Conservation (phyloP, 352 stramenopile species). For the Phytopythium cucurbitacearum region DNA sequence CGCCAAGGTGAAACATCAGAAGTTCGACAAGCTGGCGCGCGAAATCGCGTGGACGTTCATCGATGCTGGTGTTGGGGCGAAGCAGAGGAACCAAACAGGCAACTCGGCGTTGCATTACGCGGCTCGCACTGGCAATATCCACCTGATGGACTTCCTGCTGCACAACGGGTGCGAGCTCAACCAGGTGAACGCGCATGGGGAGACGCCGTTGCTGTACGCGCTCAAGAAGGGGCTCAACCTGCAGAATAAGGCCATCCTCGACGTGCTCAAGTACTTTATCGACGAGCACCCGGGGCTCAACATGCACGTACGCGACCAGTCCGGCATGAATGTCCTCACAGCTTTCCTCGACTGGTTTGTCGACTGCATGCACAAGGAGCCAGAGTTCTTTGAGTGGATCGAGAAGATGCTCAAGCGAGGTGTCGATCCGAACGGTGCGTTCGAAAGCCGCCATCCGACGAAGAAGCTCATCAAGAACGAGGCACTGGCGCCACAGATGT, state of each 20-base stretch:
- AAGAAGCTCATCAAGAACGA: conserved; percentile 42
- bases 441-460: conserved; percentile 18
- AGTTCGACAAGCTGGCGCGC: conserved; percentile 48
- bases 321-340: conserved; percentile 42
- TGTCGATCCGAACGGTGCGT: conserved; percentile 40
- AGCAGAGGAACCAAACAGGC: conserved; percentile 24
- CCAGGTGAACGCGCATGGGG: conserved; percentile 28
- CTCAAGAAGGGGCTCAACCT: conserved; percentile 42
- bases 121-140: conserved; percentile 40
- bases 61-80: conserved; percentile 36
- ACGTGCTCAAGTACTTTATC: conserved; percentile 48
- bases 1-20: conserved; percentile 39
- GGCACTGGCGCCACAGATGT: conserved; percentile 17
- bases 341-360: conserved; percentile 59
- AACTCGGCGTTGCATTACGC: conserved; percentile 61
- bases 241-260: conserved; percentile 17
- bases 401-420: conserved; percentile 57
- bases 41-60: conserved; percentile 67
- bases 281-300: conserved; percentile 21
- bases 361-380: conserved; percentile 14
- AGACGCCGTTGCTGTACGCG: conserved; percentile 51
- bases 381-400: conserved; percentile 30
- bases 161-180: conserved; percentile 54
- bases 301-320: conserved; percentile 34
- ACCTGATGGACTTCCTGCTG: conserved; percentile 70